A percentile compares a stretch with the other conserved stretches of the same genome.
phyloP scores from a whole-genome alignment of 495 filamentous ascomycete species.

The Coniosporium apollinis region DNA sequence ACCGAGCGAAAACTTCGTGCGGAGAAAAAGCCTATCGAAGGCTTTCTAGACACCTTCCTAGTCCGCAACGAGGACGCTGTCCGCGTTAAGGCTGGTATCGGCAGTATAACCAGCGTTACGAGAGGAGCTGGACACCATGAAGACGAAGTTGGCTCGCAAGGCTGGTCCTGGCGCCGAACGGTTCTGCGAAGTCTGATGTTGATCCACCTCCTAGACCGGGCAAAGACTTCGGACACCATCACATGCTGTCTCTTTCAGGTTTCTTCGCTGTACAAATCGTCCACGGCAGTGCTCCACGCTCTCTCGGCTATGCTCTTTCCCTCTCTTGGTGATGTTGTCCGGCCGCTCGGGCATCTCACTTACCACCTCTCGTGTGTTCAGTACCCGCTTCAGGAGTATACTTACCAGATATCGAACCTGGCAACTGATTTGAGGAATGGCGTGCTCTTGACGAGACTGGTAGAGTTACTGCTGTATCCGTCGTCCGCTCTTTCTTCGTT shows the following conservation, averaged over 20 bases:
- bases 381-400: slow-evolving; percentile 40
- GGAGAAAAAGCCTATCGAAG: slow-evolving; percentile 29
- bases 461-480: slow-evolving; percentile 40
- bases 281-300: slow-evolving; percentile 34
- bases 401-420: slow-evolving; percentile 40
- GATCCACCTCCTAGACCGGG: slow-evolving; percentile 40
- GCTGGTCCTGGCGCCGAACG: slow-evolving; percentile 36
- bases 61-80: slow-evolving; percentile 40
- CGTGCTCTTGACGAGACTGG: slow-evolving; percentile 39
- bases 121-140: too few species aligned
- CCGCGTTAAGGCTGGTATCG: slow-evolving; percentile 13
- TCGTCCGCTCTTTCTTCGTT: slow-evolving; percentile 13
- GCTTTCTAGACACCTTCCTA: slow-evolving; percentile 40
- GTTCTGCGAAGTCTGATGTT: slow-evolving; percentile 45
- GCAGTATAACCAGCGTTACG: slow-evolving; percentile 11
- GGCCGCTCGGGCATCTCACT: slow-evolving; percentile 37
- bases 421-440: slow-evolving; percentile 51
- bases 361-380: slow-evolving; percentile 39
- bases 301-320: slow-evolving; percentile 38
- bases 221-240: slow-evolving; percentile 24
- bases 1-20: slow-evolving; percentile 12
- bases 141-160: slow-evolving; percentile 24
- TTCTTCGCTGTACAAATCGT: slow-evolving; percentile 39
- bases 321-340: slow-evolving; percentile 40
- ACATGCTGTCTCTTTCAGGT: slow-evolving; percentile 28